Evolutionary conservation across 2,329 filamentous ascomycete species (phyloP), one percentile per base, ranked within the genome.

Genomic region (Fusarium buxicola): DNA sequence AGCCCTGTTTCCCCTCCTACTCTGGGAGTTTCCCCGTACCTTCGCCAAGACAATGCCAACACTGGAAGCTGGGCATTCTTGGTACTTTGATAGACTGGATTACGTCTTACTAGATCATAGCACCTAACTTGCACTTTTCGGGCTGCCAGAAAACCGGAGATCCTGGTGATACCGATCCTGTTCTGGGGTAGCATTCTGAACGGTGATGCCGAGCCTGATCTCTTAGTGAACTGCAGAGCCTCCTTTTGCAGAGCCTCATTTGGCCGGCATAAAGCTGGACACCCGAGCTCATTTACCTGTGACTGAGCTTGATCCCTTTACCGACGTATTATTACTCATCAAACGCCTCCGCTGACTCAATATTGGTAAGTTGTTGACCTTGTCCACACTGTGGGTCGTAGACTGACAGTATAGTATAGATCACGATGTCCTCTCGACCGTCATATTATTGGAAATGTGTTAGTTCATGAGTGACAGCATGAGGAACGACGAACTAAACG

Each of bases 201-300:
- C 30, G 35, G 34, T 28, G 36, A 40, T 16, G 8, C 39, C 46
- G 39, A 45, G 39, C 34, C 39, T 51, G 18, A 21, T 36, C 16
- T 36, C 13, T 40, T 18, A 25, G 15, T 34, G 13, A 24, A 27
- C 21, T 24, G 53, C 54, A 59, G 53, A 59, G 39, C 45, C 53
- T 30, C 56, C 45, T 51, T n/a, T n/a, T n/a, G n/a, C n/a, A n/a
- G n/a, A n/a, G n/a, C n/a, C n/a, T n/a, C n/a, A n/a, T n/a, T n/a
- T n/a, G n/a, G n/a, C n/a, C 36, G 38, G 52, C 32, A 58, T 57
- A 58, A 57, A 58, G 21, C 18, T 32, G 27, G 38, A 44, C 25
- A 18, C 38, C 32, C 28, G 15, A 28, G 10, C 18, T 41, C 35
- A 5, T 15, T 40, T 56, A n/a, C n/a, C 24, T 28, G 8, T 15